These are phyloP conservation scores for Schizophyllum amplum DNA, from an alignment of 1,284 basidiomycete species.

Conservation along the genomic window DNA sequence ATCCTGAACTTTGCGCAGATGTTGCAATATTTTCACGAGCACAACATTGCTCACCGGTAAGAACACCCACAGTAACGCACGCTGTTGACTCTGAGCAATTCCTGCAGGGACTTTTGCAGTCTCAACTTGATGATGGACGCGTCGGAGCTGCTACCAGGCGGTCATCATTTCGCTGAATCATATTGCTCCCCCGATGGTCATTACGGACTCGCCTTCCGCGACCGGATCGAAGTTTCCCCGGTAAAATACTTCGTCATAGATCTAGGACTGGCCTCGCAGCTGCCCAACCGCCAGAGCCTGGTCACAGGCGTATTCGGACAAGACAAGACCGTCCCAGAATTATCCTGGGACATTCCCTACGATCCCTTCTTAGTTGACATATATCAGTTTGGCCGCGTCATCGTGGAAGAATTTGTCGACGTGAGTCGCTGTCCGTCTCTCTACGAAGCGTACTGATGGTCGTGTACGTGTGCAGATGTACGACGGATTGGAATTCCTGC, in stretches of 20 bases:
- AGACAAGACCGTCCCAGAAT: slow-evolving; percentile 15
- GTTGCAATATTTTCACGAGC: neutral
- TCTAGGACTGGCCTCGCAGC: neutral
- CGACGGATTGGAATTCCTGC: too few relatives aligned
- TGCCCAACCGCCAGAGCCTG: neutral
- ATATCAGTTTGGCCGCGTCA: slow-evolving; percentile 15
- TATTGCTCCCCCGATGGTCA: too few relatives aligned
- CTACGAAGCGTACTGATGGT: too few relatives aligned
- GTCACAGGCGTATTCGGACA: slow-evolving; percentile 7
- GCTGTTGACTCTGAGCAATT: neutral
- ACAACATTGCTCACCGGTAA: neutral
- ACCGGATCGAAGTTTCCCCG: neutral
- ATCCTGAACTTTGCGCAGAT: neutral
- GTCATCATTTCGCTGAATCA: neutral
- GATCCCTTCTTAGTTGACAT: slow-evolving; percentile 15
- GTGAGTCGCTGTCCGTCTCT: too few relatives aligned
- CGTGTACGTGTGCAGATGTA: too few relatives aligned
- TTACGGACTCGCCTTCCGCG: neutral
- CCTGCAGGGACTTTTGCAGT: neutral
- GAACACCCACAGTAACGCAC: neutral
- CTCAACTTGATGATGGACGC: slow-evolving; percentile 5
- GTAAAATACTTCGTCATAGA: slow-evolving; percentile 1
- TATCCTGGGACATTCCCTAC: slow-evolving; percentile 7
- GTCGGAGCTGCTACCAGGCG: neutral
- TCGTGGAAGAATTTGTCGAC: neutral